These are phyloP conservation scores for Hypsizygus ulmarius DNA, from an alignment of 1,284 basidiomycete species.

Conservation along the genomic window DNA sequence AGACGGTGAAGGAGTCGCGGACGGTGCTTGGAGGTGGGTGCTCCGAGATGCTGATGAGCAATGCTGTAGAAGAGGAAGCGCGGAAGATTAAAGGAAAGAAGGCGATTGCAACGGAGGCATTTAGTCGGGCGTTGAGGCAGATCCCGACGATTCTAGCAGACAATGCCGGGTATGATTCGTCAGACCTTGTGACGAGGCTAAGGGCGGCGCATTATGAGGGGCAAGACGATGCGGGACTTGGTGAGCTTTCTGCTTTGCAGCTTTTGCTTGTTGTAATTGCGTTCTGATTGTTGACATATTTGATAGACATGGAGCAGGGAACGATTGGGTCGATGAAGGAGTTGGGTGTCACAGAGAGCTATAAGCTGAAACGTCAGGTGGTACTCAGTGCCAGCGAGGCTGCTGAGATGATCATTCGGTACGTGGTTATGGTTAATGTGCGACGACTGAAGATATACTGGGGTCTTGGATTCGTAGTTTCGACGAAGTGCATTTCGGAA, in stretches of 20 bases:
- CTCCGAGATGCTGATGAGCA: conserved; percentile 97
- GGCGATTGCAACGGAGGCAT: conserved; percentile 92
- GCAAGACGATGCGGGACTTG: conserved; percentile 79
- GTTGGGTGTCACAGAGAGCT: conserved; percentile 92
- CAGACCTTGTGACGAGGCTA: conserved; percentile 90
- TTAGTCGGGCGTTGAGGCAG: conserved; percentile 86
- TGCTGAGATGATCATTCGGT: conserved; percentile 97
- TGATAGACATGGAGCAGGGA: conserved; percentile 83
- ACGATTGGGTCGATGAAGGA: conserved; percentile 85
- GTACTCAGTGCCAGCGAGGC: conserved; percentile 94
- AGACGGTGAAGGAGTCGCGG: conserved; percentile 97
- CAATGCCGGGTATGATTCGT: conserved; percentile 96
- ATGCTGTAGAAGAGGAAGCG: conserved; percentile 88
- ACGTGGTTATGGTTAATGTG: conserved; percentile 31
- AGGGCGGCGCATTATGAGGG: conserved; percentile 96
- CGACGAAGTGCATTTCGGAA: conserved; percentile 96
- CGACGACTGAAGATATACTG: conserved; percentile 1
- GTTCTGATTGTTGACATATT: conserved; percentile 4
- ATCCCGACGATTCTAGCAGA: conserved; percentile 97
- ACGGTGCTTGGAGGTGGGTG: conserved; percentile 95
- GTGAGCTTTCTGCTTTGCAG: conserved; percentile 42
- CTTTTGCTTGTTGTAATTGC: background rate
- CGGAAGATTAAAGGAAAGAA: conserved; percentile 90
- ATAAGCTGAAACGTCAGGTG: conserved; percentile 96
- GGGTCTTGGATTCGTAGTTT: conserved; percentile 54